A percentile compares a stretch with the other conserved stretches of the same genome.
Conservation (phyloP, 2,329 filamentous ascomycete genomes). For the Microascus cirrosus region DNA sequence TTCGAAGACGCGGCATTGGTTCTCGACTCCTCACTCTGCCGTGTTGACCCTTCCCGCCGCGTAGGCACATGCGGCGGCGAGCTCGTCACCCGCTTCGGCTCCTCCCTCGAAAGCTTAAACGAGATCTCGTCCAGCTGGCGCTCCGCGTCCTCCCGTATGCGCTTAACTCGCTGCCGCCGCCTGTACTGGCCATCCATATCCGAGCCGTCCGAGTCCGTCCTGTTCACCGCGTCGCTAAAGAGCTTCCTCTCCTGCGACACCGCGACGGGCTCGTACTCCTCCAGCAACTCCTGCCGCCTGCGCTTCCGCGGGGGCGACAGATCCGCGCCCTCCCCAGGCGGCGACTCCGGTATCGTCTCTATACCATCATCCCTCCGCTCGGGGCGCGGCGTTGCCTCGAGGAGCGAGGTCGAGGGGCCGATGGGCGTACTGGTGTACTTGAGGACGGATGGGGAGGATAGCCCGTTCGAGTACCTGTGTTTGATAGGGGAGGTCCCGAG, state of each 20-base stretch:
- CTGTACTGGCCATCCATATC: not conserved
- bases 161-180: not conserved
- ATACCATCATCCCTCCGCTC: not conserved
- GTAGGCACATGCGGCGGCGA: not conserved
- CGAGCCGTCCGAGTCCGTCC: not conserved
- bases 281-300: slow-evolving; percentile 18
- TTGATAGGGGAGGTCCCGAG: slow-evolving; percentile 38
- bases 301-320: slow-evolving; percentile 31
- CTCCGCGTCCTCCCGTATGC: not conserved
- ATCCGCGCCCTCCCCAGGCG: slow-evolving; percentile 27
- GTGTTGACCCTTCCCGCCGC: not conserved
- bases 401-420: not conserved
- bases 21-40: not conserved
- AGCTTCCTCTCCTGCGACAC: slow-evolving; percentile 30
- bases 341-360: slow-evolving; percentile 20
- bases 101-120: not conserved
- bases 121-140: not conserved
- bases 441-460: slow-evolving; percentile 16
- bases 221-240: not conserved
- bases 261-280: slow-evolving; percentile 32
- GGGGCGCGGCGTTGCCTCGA: not conserved
- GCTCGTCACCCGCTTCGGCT: not conserved
- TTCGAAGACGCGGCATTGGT: not conserved
- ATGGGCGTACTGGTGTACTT: not conserved
- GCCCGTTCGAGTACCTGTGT: slow-evolving; percentile 33